phyloP scores from a whole-genome alignment of 2,329 filamentous ascomycete species.

The Fusarium duplospermum region DNA sequence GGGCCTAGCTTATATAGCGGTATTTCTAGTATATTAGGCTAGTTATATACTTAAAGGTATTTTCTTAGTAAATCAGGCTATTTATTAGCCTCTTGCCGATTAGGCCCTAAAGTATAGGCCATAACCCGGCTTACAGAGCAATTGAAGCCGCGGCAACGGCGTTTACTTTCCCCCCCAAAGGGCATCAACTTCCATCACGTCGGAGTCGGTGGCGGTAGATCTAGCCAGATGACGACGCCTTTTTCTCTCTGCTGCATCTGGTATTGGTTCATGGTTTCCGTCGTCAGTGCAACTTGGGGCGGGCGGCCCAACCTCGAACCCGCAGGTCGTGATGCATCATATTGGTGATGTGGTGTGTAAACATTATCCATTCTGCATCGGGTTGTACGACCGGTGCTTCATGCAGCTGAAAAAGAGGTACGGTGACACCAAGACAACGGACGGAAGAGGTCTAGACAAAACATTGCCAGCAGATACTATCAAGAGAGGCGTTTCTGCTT shows the following conservation, averaged over 20 bases:
- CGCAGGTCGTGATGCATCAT: neutral
- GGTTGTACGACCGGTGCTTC: neutral
- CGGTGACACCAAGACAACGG: neutral
- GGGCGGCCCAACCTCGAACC: neutral
- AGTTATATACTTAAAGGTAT: too few species aligned
- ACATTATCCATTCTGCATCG: neutral
- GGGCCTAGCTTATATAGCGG: too few species aligned
- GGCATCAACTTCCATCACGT: neutral
- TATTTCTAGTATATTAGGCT: too few species aligned
- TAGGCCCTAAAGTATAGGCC: constrained; percentile 21
- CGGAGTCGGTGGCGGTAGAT: neutral
- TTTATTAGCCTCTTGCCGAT: too few species aligned
- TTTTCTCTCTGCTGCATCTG: constrained; percentile 1
- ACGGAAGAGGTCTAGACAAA: neutral
- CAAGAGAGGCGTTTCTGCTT: neutral
- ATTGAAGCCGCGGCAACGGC: constrained; percentile 4
- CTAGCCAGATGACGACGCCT: constrained; percentile 7
- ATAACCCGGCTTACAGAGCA: neutral
- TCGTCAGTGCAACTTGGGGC: neutral
- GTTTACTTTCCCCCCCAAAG: neutral
- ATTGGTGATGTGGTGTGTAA: neutral
- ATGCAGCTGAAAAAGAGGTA: neutral
- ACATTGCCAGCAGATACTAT: neutral
- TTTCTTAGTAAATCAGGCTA: too few species aligned
- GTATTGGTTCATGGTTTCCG: neutral